A percentile compares a stretch with the other conserved stretches of the same genome.
These are phyloP conservation scores for Lasiosphaeria hispida DNA, from an alignment of 495 filamentous ascomycete genomes.

Conservation along the genomic window DNA sequence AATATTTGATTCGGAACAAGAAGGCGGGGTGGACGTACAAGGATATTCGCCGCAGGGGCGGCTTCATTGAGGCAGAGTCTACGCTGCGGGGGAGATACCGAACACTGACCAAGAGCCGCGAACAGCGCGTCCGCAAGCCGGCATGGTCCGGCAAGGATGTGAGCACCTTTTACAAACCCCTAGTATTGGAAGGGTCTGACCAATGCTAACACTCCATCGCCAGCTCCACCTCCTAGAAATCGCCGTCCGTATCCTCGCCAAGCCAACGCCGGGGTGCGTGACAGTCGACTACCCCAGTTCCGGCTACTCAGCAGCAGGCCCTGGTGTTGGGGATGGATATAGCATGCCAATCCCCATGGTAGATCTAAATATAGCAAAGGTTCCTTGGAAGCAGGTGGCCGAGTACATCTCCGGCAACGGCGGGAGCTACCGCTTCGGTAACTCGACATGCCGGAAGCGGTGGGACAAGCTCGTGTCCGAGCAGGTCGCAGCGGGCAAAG, in stretches of 20 bases:
- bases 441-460: conserved; percentile 85
- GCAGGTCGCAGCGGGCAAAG: conserved; percentile 11
- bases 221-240: conserved; percentile 50
- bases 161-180: conserved; percentile 36
- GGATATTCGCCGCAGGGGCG: conserved; percentile 65
- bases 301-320: too few species aligned
- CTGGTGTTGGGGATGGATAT: background rate
- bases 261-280: background rate
- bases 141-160: conserved; percentile 77
- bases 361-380: conserved; percentile 40
- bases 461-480: conserved; percentile 55
- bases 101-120: conserved; percentile 73
- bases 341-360: background rate
- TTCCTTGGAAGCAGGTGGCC: conserved; percentile 81
- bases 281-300: background rate
- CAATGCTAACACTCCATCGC: background rate
- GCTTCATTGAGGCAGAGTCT: conserved; percentile 77
- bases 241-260: conserved; percentile 43
- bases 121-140: conserved; percentile 72
- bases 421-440: conserved; percentile 80
- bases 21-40: conserved; percentile 71
- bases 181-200: background rate
- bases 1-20: conserved; percentile 63
- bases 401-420: conserved; percentile 68
- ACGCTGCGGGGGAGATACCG: conserved; percentile 80